Evolutionary conservation across 495 filamentous ascomycete genomes (phyloP).

Genomic region (Apodospora peruviana): DNA sequence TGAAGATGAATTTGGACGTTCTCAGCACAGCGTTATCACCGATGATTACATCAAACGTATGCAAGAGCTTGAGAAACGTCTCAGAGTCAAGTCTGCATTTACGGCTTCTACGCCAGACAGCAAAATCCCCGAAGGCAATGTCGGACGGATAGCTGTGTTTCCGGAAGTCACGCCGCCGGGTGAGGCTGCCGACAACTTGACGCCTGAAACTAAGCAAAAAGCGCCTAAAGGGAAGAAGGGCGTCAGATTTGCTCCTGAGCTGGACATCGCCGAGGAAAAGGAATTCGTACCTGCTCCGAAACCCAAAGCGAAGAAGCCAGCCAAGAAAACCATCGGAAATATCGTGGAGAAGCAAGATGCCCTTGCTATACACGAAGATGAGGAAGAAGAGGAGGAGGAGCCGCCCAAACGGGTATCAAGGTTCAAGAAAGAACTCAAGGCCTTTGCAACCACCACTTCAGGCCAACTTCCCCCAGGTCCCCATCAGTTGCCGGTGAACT

Average conservation of each 20-base stretch:
- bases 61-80: conserved; percentile 72
- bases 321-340: conserved; percentile 38
- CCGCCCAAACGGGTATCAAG: conserved; percentile 38
- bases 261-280: conserved; percentile 59
- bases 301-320: conserved; percentile 21
- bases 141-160: conserved; percentile 17
- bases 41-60: conserved; percentile 73
- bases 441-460: conserved; percentile 2
- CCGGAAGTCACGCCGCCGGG: not conserved
- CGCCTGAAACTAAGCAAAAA: not conserved
- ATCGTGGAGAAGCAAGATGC: conserved; percentile 44
- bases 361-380: conserved; percentile 19
- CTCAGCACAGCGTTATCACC: conserved; percentile 53
- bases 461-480: conserved; percentile 24
- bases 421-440: conserved; percentile 36
- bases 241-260: conserved; percentile 66
- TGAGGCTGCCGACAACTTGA: not conserved
- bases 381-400: conserved; percentile 13
- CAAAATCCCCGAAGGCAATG: conserved; percentile 11
- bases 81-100: conserved; percentile 49
- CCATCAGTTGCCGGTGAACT: conserved; percentile 22
- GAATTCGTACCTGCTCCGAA: conserved; percentile 24
- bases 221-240: conserved; percentile 53
- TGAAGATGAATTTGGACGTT: conserved; percentile 63
- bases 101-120: conserved; percentile 5